A percentile compares a stretch with the other conserved stretches of the same genome.
phyloP scores from a whole-genome alignment of 495 filamentous ascomycete genomes.

The Elasticomyces elasticus region DNA sequence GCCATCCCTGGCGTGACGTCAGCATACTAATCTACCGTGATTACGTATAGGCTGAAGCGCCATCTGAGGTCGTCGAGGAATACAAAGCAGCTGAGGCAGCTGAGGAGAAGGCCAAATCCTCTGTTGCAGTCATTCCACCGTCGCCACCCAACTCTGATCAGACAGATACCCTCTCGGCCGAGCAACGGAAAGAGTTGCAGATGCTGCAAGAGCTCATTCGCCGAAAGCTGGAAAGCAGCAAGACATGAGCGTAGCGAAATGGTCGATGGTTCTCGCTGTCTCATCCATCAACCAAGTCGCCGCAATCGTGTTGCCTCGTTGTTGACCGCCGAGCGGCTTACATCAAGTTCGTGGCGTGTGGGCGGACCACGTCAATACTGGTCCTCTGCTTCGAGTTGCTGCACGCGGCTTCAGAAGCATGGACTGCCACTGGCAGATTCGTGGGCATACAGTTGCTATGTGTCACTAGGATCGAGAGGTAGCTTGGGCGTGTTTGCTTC shows the following conservation, averaged over 20 bases:
- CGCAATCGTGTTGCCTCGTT: too few relatives aligned
- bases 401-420: too few relatives aligned
- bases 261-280: neutral
- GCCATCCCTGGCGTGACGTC: constrained; percentile 19
- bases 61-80: constrained; percentile 21
- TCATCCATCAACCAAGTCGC: too few relatives aligned
- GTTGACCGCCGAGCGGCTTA: too few relatives aligned
- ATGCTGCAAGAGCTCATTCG: constrained; percentile 22
- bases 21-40: constrained; percentile 19
- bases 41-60: constrained; percentile 30
- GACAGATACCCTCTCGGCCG: constrained; percentile 12
- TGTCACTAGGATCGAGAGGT: too few relatives aligned
- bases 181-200: constrained; percentile 16
- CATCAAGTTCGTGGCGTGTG: too few relatives aligned
- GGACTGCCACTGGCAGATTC: too few relatives aligned
- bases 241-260: constrained; percentile 5
- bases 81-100: constrained; percentile 9
- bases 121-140: constrained; percentile 4
- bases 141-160: constrained; percentile 20
- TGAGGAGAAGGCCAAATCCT: constrained; percentile 1
- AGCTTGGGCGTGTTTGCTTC: too few relatives aligned
- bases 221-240: constrained; percentile 13
- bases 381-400: too few relatives aligned
- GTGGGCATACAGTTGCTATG: too few relatives aligned
- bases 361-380: too few relatives aligned